Conservation (phyloP, 768 basidiomycete species). For the Lanmaoa pseudosensibilis region DNA sequence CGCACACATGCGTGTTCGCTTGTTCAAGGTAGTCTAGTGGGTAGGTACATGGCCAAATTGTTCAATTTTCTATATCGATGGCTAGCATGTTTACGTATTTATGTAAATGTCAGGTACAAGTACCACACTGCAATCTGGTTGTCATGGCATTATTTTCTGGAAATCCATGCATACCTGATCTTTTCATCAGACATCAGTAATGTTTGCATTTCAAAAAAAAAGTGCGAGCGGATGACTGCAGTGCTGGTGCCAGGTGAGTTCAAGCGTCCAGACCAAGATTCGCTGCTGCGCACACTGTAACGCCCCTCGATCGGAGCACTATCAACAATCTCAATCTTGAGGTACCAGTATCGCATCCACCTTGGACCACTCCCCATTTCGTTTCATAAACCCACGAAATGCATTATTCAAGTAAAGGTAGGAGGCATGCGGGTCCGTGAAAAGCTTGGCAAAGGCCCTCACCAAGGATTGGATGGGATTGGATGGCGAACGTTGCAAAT, state of each 20-base stretch:
- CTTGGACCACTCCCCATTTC: too few species aligned
- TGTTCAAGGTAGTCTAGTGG: background rate
- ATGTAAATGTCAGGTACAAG: background rate
- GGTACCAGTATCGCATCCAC: background rate
- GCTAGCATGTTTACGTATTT: too few species aligned
- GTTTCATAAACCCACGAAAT: background rate
- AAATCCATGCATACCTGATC: background rate
- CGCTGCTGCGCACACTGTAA: background rate
- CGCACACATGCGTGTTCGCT: background rate
- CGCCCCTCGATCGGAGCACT: background rate
- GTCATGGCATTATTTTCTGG: background rate
- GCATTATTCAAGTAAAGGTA: background rate
- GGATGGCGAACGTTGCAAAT: background rate
- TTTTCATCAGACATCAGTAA: too few species aligned
- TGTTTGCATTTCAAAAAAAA: too few species aligned
- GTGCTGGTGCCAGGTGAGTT: background rate
- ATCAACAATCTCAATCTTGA: background rate
- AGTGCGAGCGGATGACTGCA: too few species aligned
- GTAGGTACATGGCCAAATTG: background rate
- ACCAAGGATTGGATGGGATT: too few species aligned
- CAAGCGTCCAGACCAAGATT: background rate
- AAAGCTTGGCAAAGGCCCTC: background rate
- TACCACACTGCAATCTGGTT: background rate
- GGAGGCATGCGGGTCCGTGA: background rate
- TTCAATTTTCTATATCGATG: too few species aligned